A percentile compares a stretch with the other conserved stretches of the same genome.
These are phyloP conservation scores for Trichophaea hybrida DNA, from an alignment of 2,329 filamentous ascomycete genomes.

Conservation along the genomic window DNA sequence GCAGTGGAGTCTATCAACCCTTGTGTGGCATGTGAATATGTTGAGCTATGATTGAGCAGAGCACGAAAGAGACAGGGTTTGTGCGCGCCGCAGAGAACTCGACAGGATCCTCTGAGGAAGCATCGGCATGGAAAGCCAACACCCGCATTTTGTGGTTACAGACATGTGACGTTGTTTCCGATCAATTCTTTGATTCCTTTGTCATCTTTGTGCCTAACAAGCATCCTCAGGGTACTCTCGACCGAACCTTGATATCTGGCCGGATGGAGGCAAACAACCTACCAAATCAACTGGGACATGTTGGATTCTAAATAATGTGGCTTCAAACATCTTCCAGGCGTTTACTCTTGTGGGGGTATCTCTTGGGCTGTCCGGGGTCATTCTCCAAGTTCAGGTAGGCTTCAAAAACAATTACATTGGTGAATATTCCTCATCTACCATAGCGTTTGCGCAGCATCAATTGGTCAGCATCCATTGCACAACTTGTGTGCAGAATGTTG, in stretches of 20 bases:
- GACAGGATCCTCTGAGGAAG: not conserved
- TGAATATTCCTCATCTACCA: too few species aligned
- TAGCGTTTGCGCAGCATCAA: conserved; percentile 1
- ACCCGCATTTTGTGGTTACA: conserved; percentile 24
- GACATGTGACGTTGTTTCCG: conserved; percentile 16
- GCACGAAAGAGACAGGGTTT: conserved; percentile 5
- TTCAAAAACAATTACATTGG: too few species aligned
- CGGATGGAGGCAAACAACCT: too few species aligned
- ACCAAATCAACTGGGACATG: too few species aligned
- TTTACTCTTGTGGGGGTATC: not conserved
- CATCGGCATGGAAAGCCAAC: not conserved
- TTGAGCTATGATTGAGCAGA: conserved; percentile 10
- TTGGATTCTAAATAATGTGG: too few species aligned
- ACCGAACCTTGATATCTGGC: too few species aligned
- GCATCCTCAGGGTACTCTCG: conserved; percentile 3
- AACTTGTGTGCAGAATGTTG: conserved; percentile 2
- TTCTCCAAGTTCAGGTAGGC: conserved; percentile 5
- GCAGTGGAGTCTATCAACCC: conserved; percentile 8
- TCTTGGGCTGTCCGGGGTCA: not conserved
- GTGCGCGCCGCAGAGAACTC: not conserved
- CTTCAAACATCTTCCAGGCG: not conserved
- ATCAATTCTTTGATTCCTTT: conserved; percentile 25
- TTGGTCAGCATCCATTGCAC: conserved; percentile 6
- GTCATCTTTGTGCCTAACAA: conserved; percentile 18
- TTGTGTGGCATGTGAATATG: conserved; percentile 12